phyloP scores from a whole-genome alignment of 768 basidiomycete genomes.

The Clathrus columnatus region DNA sequence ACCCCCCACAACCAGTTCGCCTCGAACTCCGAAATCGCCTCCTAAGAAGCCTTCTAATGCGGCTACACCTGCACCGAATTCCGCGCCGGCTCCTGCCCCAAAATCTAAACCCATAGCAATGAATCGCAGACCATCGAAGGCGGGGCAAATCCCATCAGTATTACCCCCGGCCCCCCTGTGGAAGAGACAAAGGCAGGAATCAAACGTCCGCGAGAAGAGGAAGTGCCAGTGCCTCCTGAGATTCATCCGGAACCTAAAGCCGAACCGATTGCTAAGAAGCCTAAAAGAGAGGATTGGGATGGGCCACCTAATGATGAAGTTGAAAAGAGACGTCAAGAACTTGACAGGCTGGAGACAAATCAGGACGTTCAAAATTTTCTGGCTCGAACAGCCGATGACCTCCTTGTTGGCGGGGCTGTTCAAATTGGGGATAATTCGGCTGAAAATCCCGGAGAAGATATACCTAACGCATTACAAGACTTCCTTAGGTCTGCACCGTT shows the following conservation, averaged over 20 bases:
- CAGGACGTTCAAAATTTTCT: constrained; percentile 59
- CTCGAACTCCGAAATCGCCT: constrained; percentile 64
- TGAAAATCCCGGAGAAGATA: background rate
- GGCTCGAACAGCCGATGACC: constrained; percentile 38
- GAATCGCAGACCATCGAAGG: constrained; percentile 1
- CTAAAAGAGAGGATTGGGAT: constrained; percentile 59
- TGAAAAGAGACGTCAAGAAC: constrained; percentile 30
- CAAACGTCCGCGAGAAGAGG: constrained; percentile 51
- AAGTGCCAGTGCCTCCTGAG: constrained; percentile 11
- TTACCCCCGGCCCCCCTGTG: constrained; percentile 14
- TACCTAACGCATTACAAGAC: constrained; percentile 1
- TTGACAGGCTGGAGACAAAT: constrained; percentile 48
- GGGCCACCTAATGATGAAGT: constrained; percentile 45
- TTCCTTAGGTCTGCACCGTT: background rate
- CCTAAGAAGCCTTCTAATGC: constrained; percentile 38
- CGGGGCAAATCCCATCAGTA: constrained; percentile 14
- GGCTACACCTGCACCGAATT: constrained; percentile 26
- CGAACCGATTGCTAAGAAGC: constrained; percentile 59
- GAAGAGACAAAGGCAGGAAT: constrained; percentile 15
- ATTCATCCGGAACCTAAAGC: constrained; percentile 14
- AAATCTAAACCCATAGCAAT: constrained; percentile 1
- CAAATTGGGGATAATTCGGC: constrained; percentile 38
- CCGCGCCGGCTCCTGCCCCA: constrained; percentile 20
- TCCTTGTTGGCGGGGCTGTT: constrained; percentile 32
- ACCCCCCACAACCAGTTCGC: constrained; percentile 30